Evolutionary conservation across 2,329 filamentous ascomycete species (phyloP).

Genomic region (Colletotrichum noveboracense): DNA sequence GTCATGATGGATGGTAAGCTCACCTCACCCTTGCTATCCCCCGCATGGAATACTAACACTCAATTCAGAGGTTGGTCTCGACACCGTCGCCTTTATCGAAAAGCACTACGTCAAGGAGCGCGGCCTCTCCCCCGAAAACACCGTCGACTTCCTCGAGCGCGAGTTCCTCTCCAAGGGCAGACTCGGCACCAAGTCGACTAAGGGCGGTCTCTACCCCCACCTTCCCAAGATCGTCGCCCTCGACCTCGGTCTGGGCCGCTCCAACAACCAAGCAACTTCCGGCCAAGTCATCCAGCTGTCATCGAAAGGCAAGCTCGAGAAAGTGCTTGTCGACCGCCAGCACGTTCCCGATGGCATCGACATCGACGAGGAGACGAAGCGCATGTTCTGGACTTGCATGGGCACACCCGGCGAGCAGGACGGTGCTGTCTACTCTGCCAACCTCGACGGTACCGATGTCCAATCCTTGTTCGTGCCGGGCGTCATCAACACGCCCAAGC

Average conservation of each 20-base stretch:
- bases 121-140: slow-evolving; percentile 40
- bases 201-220: slow-evolving; percentile 43
- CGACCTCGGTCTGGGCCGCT: background rate
- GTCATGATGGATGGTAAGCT: slow-evolving; percentile 29
- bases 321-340: slow-evolving; percentile 28
- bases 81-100: slow-evolving; percentile 60
- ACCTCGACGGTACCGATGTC: slow-evolving; percentile 54
- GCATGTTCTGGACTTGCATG: slow-evolving; percentile 58
- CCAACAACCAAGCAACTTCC: background rate
- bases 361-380: slow-evolving; percentile 32
- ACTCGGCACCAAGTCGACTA: slow-evolving; percentile 47
- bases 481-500: slow-evolving; percentile 53
- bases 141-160: slow-evolving; percentile 48
- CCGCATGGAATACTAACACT: no score
- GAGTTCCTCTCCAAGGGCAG: slow-evolving; percentile 50
- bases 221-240: slow-evolving; percentile 24
- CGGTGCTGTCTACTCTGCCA: slow-evolving; percentile 47
- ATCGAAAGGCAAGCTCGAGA: slow-evolving; percentile 23
- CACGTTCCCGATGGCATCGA: slow-evolving; percentile 50
- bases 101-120: slow-evolving; percentile 57
- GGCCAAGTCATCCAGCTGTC: slow-evolving; percentile 21
- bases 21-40: no score
- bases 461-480: slow-evolving; percentile 47
- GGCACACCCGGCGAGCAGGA: slow-evolving; percentile 42
- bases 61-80: slow-evolving; percentile 51